Percentiles rank a stretch among this genome's conserved stretches.
Conservation (phyloP, 441 rosid genomes). For the Erysimum pusillum region DNA sequence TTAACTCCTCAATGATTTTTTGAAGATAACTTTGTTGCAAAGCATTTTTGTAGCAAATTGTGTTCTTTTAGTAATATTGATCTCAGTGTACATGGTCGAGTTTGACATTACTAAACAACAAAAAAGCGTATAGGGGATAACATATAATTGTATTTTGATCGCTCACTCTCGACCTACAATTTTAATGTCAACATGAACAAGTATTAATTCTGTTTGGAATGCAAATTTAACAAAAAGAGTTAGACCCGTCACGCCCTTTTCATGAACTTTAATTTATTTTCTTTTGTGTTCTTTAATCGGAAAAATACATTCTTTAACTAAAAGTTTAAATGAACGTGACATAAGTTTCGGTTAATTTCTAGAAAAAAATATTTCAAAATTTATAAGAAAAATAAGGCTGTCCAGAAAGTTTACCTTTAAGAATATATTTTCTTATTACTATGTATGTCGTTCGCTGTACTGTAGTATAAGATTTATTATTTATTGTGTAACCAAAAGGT, state of each 20-base stretch:
- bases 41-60: neutral
- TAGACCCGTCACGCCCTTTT: conserved; percentile 32
- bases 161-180: neutral
- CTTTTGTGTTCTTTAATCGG: conserved; percentile 7
- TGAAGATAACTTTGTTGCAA: too few relatives aligned
- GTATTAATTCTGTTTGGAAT: conserved; percentile 16
- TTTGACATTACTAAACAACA: conserved; percentile 10
- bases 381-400: neutral
- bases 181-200: conserved; percentile 28
- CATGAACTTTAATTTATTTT: conserved; percentile 29
- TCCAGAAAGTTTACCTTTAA: neutral
- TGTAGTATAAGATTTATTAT: neutral
- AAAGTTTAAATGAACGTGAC: conserved; percentile 31
- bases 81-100: neutral
- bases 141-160: neutral
- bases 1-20: too few relatives aligned
- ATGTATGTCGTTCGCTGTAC: neutral
- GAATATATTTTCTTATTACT: neutral
- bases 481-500: conserved; percentile 8
- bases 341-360: neutral
- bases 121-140: neutral
- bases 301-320: conserved; percentile 1
- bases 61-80: neutral
- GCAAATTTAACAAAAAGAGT: conserved; percentile 13
- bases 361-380: neutral